Evolutionary conservation across 441 rosid species (phyloP).

Genomic region (Sinapis alba): DNA sequence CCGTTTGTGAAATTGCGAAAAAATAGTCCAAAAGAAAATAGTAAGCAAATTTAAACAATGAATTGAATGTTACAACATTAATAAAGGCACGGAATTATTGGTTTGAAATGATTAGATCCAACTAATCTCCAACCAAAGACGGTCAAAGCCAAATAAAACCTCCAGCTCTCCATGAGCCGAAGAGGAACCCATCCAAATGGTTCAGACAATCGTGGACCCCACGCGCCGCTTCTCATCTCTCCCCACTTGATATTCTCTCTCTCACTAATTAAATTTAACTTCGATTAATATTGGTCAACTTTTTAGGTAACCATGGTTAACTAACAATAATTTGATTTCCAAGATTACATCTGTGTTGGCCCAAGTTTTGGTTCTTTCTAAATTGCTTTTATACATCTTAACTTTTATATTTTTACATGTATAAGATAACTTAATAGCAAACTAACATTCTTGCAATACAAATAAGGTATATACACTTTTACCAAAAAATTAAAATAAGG

Average conservation of each 20-base stretch:
- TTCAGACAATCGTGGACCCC: constrained; percentile 43
- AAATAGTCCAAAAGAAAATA: neutral
- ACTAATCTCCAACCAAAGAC: constrained; percentile 35
- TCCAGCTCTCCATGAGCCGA: constrained; percentile 32
- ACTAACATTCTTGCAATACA: neutral
- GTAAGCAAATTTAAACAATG: neutral
- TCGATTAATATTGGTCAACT: constrained; percentile 39
- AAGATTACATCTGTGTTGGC: neutral
- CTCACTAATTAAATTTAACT: constrained; percentile 27
- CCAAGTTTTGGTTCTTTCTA: neutral
- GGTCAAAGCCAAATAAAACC: constrained; percentile 39
- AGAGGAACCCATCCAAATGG: constrained; percentile 26
- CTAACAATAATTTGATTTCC: constrained; percentile 4
- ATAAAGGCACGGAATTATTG: constrained; percentile 33
- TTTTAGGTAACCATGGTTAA: constrained; percentile 39
- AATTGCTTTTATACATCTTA: neutral
- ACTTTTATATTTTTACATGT: neutral
- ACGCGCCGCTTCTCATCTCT: constrained; percentile 38
- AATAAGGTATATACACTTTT: neutral
- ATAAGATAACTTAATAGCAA: neutral
- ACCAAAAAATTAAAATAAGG: too few species aligned
- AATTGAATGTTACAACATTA: constrained; percentile 31
- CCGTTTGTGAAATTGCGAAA: neutral
- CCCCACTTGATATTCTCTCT: constrained; percentile 29
- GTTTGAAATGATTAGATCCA: constrained; percentile 42